These are phyloP conservation scores for Dictyophora rubrovolvata DNA, from an alignment of 768 basidiomycete genomes.

Conservation along the genomic window DNA sequence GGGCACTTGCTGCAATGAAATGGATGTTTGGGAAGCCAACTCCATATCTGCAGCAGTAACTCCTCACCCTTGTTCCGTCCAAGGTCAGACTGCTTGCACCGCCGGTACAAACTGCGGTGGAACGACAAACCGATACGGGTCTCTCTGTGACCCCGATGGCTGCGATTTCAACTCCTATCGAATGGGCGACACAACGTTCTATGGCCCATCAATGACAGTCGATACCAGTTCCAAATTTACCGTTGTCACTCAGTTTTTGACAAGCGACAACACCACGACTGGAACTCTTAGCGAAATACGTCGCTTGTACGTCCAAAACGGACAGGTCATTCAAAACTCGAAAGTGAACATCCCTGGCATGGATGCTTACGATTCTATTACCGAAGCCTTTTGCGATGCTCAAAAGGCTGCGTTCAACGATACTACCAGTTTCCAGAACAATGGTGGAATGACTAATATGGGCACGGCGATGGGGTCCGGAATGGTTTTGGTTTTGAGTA, in stretches of 20 bases:
- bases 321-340: conserved; percentile 42
- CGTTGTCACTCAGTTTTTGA: conserved; percentile 50
- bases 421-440: conserved; percentile 29
- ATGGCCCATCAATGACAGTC: conserved; percentile 37
- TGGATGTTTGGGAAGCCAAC: conserved; percentile 28
- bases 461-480: conserved; percentile 28
- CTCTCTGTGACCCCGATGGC: conserved; percentile 43
- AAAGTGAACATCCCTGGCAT: conserved; percentile 36
- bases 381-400: conserved; percentile 35
- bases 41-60: conserved; percentile 25
- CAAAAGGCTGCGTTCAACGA: conserved; percentile 38
- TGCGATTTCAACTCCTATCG: conserved; percentile 58
- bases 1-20: conserved; percentile 25
- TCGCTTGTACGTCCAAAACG: conserved; percentile 45
- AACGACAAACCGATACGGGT: conserved; percentile 29
- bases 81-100: conserved; percentile 32
- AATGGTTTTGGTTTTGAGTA: conserved; percentile 38
- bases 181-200: conserved; percentile 38
- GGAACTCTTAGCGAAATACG: conserved; percentile 44
- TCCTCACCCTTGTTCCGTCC: conserved; percentile 26
- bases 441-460: conserved; percentile 32
- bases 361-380: conserved; percentile 34
- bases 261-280: conserved; percentile 31
- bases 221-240: conserved; percentile 44
- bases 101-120: conserved; percentile 29